Conservation (phyloP, 1,284 basidiomycete species). For the Pseudomicrostroma phylloplanum region DNA sequence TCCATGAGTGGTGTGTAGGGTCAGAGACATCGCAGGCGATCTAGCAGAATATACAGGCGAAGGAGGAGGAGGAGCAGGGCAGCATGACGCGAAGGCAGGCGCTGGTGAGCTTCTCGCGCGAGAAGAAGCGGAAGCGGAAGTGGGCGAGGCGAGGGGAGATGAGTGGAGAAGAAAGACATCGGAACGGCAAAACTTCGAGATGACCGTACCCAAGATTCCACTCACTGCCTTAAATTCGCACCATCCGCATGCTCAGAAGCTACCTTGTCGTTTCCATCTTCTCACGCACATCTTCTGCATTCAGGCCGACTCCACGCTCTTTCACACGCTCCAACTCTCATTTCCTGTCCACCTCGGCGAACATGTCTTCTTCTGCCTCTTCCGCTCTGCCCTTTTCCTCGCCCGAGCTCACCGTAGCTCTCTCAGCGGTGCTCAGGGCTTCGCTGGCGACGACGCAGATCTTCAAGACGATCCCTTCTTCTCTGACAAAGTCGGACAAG, state of each 20-base stretch:
- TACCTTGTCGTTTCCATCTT: too few relatives aligned
- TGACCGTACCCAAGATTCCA: neutral
- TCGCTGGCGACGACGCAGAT: slow-evolving; percentile 69
- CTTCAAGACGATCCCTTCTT: slow-evolving; percentile 84
- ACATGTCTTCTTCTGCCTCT: neutral
- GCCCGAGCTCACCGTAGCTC: slow-evolving; percentile 65
- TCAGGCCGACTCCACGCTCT: neutral
- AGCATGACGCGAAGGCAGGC: neutral
- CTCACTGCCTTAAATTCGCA: too few relatives aligned
- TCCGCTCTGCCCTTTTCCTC: slow-evolving; percentile 35
- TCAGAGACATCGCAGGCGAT: slow-evolving; percentile 1
- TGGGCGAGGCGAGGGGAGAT: neutral
- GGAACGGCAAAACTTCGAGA: neutral
- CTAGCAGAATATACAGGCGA: neutral
- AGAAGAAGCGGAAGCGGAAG: slow-evolving; percentile 4
- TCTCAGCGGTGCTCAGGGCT: slow-evolving; percentile 83
- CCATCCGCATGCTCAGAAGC: too few relatives aligned
- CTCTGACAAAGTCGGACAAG: slow-evolving; percentile 84
- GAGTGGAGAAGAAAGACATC: neutral
- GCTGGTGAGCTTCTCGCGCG: neutral
- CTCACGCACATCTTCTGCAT: too few relatives aligned
- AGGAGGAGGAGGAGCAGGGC: neutral
- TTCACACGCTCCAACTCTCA: neutral
- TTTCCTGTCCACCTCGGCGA: slow-evolving; percentile 6
- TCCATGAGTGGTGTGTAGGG: slow-evolving; percentile 3